Percentiles rank a stretch among this genome's conserved stretches.
Conservation (phyloP, 805 yeast genomes). For the Yamadazyma insecticola region DNA sequence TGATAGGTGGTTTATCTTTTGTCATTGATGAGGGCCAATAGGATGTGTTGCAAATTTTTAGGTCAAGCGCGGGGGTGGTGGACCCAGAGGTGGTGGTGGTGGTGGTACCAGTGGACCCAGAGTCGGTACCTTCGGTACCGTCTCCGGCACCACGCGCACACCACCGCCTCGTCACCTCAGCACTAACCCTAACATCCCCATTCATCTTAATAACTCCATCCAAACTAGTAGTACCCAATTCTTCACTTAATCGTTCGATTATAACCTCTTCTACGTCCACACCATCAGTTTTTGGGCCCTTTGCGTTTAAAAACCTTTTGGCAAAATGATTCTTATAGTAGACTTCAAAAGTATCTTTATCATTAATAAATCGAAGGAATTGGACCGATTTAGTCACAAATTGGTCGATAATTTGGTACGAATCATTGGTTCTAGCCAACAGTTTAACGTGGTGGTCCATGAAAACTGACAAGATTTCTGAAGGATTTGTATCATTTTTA, state of each 20-base stretch:
- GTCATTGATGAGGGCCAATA: conserved; percentile 1
- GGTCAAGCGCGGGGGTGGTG: too few species aligned
- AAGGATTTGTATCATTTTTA: conserved; percentile 37
- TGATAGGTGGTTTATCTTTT: not conserved
- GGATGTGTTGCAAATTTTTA: too few species aligned
- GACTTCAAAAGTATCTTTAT: conserved; percentile 82
- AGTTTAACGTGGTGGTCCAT: conserved; percentile 40
- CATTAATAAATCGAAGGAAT: conserved; percentile 65
- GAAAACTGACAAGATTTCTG: conserved; percentile 36
- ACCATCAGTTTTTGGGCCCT: conserved; percentile 22
- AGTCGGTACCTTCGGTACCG: conserved; percentile 33
- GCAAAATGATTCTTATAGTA: conserved; percentile 85
- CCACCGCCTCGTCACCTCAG: conserved; percentile 34
- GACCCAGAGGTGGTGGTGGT: conserved; percentile 36
- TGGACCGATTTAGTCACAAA: conserved; percentile 52
- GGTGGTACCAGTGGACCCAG: conserved; percentile 38
- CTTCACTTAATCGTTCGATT: conserved; percentile 64
- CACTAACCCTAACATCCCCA: conserved; percentile 59
- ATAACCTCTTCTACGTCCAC: conserved; percentile 66
- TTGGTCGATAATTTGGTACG: conserved; percentile 17
- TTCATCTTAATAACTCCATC: conserved; percentile 84
- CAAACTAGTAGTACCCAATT: conserved; percentile 75
- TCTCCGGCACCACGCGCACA: too few species aligned
- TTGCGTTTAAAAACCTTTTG: conserved; percentile 53
- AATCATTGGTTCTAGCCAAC: conserved; percentile 14